phyloP scores from a whole-genome alignment of 2,329 filamentous ascomycete genomes.

The Aureobasidium sp. region DNA sequence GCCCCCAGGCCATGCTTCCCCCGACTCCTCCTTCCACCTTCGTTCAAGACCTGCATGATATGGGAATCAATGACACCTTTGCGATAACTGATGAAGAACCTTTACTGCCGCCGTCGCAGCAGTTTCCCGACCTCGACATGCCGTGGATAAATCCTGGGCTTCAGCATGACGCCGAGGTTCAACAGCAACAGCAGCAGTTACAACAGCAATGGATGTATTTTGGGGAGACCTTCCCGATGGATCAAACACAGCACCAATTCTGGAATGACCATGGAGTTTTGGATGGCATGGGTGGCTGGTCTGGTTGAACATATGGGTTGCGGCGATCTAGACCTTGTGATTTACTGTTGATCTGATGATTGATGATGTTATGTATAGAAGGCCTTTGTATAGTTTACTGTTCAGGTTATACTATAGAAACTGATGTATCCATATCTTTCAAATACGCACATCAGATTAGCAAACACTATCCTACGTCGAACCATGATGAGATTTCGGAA shows the following conservation, averaged over 20 bases:
- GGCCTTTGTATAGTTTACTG: too few relatives aligned
- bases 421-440: too few relatives aligned
- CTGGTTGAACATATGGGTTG: neutral
- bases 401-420: too few relatives aligned
- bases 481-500: too few relatives aligned
- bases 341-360: neutral
- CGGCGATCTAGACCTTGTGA: neutral
- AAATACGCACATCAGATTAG: too few relatives aligned
- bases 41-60: neutral
- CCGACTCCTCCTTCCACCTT: neutral
- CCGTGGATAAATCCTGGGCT: neutral
- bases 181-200: neutral
- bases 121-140: neutral
- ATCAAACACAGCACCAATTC: neutral
- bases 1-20: neutral
- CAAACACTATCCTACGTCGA: too few relatives aligned
- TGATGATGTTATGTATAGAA: neutral
- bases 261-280: constrained; percentile 7
- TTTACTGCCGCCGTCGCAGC: neutral
- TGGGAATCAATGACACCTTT: neutral
- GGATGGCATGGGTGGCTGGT: constrained; percentile 10
- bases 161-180: neutral
- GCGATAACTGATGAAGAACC: neutral
- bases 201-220: constrained; percentile 8
- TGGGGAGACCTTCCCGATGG: neutral